These are phyloP conservation scores for Bertia moriformis DNA, from an alignment of 2,329 filamentous ascomycete genomes.

Conservation along the genomic window DNA sequence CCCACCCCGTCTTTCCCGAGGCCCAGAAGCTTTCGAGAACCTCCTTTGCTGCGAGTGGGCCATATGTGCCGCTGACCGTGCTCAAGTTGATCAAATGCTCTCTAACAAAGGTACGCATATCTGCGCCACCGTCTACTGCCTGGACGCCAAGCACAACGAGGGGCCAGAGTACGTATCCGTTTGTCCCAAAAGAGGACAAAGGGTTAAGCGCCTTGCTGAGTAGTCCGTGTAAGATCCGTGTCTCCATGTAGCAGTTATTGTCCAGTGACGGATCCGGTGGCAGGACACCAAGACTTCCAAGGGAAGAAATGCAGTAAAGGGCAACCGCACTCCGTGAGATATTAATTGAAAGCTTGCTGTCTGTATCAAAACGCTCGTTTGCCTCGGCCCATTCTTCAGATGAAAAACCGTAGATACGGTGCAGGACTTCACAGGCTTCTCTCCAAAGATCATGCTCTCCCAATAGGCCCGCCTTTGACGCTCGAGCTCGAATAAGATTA, in stretches of 20 bases:
- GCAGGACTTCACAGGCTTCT: constrained; percentile 10
- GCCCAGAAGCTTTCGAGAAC: constrained; percentile 19
- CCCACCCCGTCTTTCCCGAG: constrained; percentile 15
- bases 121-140: constrained; percentile 8
- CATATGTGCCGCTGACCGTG: no score
- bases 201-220: constrained; percentile 7
- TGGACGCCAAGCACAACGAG: constrained; percentile 18
- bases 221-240: constrained; percentile 6
- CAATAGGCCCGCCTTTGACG: constrained; percentile 1
- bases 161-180: constrained; percentile 19
- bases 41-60: constrained; percentile 10
- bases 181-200: constrained; percentile 7
- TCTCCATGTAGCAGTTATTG: constrained; percentile 5
- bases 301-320: constrained; percentile 19
- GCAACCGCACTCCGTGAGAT: constrained; percentile 15
- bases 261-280: constrained; percentile 6
- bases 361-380: neutral
- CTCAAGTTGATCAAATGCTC: constrained; percentile 9
- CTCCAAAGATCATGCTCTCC: constrained; percentile 2
- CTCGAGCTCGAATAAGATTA: constrained; percentile 16
- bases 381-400: constrained; percentile 11
- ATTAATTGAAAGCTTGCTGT: constrained; percentile 9
- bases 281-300: constrained; percentile 16
- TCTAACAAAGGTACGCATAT: constrained; percentile 13
- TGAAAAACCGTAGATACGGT: constrained; percentile 13